A percentile compares a stretch with the other conserved stretches of the same genome.
Conservation (phyloP, 805 yeast genomes). For the Kluyveromyces nonfermentans region DNA sequence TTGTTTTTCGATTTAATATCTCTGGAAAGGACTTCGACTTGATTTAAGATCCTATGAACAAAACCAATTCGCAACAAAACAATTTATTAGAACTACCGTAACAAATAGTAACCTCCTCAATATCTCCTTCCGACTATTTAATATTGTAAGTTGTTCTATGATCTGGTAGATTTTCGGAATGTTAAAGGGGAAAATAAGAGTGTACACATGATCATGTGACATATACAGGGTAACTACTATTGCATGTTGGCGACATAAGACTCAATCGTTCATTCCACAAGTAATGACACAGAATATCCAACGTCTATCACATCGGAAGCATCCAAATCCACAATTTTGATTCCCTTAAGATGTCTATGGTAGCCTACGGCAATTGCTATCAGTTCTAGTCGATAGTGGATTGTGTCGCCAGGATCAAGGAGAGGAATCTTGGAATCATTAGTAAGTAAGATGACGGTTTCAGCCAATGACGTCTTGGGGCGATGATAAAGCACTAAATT, state of each 20-base stretch:
- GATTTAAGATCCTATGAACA: not conserved
- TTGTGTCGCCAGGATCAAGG: conserved; percentile 21
- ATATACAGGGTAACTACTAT: not conserved
- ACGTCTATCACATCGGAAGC: conserved; percentile 24
- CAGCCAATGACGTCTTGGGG: conserved; percentile 15
- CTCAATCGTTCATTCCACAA: conserved; percentile 14
- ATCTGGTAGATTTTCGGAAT: not conserved
- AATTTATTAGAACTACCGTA: not conserved
- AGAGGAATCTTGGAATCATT: conserved; percentile 27
- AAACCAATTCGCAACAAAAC: not conserved
- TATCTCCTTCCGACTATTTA: not conserved
- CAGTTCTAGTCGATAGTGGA: conserved; percentile 21
- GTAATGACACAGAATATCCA: conserved; percentile 20
- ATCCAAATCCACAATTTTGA: conserved; percentile 25
- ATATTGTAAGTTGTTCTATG: not conserved
- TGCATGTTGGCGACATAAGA: not conserved
- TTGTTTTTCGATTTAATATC: not conserved
- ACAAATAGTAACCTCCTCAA: too few species aligned
- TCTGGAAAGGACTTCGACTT: not conserved
- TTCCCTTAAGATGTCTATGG: conserved; percentile 22
- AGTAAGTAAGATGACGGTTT: conserved; percentile 25
- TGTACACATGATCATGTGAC: not conserved
- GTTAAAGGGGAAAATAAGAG: not conserved
- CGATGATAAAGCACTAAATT: conserved; percentile 23
- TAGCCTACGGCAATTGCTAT: conserved; percentile 25